A percentile compares a stretch with the other conserved stretches of the same genome.
Evolutionary conservation across 176 grass and related monocot genomes (phyloP).

Genomic region (Typha latifolia): DNA sequence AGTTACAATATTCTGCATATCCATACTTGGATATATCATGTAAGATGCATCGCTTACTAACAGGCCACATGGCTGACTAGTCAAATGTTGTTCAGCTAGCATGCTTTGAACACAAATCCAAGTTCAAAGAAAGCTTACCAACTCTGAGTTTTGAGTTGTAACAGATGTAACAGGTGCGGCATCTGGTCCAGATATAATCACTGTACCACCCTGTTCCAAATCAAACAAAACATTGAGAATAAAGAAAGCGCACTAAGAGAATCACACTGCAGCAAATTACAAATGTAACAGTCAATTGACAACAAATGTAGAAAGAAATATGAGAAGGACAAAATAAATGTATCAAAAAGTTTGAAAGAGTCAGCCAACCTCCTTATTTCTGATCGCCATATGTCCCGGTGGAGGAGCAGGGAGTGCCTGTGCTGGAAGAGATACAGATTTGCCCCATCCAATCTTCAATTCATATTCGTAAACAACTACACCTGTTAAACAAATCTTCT

Average conservation of each 20-base stretch:
- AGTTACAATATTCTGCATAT: too few relatives aligned
- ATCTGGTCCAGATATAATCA: slow-evolving; percentile 81
- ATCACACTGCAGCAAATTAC: too few relatives aligned
- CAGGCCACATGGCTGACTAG: too few relatives aligned
- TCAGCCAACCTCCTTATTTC: slow-evolving; percentile 78
- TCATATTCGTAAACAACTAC: slow-evolving; percentile 97
- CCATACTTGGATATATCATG: too few relatives aligned
- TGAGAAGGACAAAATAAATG: slow-evolving; percentile 7
- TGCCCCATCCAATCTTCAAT: slow-evolving; percentile 96
- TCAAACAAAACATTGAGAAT: slow-evolving; percentile 9
- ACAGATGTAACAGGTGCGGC: slow-evolving; percentile 58
- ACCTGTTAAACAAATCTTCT: slow-evolving; percentile 32
- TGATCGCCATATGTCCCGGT: slow-evolving; percentile 97
- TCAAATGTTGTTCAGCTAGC: not conserved
- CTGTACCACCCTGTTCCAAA: slow-evolving; percentile 54
- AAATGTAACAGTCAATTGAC: too few relatives aligned
- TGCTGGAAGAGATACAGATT: slow-evolving; percentile 92
- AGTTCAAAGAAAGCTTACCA: slow-evolving; percentile 38
- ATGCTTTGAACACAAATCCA: not conserved
- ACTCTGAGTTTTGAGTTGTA: slow-evolving; percentile 69
- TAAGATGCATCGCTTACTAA: too few relatives aligned
- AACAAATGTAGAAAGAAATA: not conserved
- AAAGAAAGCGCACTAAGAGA: not conserved
- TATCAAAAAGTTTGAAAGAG: slow-evolving; percentile 5
- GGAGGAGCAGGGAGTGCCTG: slow-evolving; percentile 94